These are phyloP conservation scores for Trametes cinnabarina DNA, from an alignment of 768 basidiomycete species.

Conservation along the genomic window DNA sequence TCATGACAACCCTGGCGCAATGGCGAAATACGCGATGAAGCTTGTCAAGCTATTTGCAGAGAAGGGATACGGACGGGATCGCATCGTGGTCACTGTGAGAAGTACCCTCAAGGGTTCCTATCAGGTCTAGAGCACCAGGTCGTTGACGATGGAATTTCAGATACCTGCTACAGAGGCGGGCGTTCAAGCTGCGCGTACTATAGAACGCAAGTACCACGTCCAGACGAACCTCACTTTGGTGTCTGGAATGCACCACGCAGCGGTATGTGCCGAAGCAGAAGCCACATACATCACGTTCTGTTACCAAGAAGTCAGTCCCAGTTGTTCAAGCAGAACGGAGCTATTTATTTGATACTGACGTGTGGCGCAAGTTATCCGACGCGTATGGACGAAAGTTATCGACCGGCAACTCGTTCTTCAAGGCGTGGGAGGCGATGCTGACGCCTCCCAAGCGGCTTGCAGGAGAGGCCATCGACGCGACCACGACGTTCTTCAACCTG, in stretches of 20 bases:
- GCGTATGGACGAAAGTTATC: neutral
- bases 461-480: constrained; percentile 46
- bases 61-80: constrained; percentile 37
- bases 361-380: constrained; percentile 8
- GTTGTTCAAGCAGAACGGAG: neutral
- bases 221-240: constrained; percentile 52
- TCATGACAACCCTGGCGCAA: constrained; percentile 35
- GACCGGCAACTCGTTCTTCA: constrained; percentile 2
- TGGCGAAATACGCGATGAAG: constrained; percentile 43
- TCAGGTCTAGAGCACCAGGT: neutral
- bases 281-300: constrained; percentile 49
- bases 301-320: constrained; percentile 44
- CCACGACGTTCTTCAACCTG: constrained; percentile 41
- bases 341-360: constrained; percentile 7
- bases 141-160: constrained; percentile 30
- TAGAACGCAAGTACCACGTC: constrained; percentile 40
- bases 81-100: constrained; percentile 52
- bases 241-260: constrained; percentile 52
- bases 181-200: constrained; percentile 43
- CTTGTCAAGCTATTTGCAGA: constrained; percentile 42
- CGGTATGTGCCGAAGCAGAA: constrained; percentile 52
- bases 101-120: neutral
- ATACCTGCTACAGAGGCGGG: constrained; percentile 59
- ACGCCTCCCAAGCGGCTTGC: constrained; percentile 37
- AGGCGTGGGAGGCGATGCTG: constrained; percentile 20